Evolutionary conservation across 768 basidiomycete genomes (phyloP), one percentile per base, ranked within the genome.

Genomic region (Kwoniella europaea): DNA sequence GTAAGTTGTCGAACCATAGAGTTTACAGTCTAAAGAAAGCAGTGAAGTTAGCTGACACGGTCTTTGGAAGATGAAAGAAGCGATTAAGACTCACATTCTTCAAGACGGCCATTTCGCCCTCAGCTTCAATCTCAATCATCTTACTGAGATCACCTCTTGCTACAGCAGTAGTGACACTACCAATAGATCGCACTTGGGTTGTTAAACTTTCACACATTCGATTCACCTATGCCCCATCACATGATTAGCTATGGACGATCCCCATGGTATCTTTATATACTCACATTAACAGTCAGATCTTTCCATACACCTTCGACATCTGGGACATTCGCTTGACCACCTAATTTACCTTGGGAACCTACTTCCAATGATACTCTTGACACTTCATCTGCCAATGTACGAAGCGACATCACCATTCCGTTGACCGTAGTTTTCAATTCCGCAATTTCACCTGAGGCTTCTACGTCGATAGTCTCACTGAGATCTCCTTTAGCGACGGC

Each of bases 251-350:
- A 68, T 29, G 63, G 18, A 29, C 29, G 24, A 27, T 10, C 9
- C 18, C 58, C 4, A 24, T 20, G 7, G 16, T 3, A 12, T 10
- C 29, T 41, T 4, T 5, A 1, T 10, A 43, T 6, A 74, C 76
- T 82, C 66, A 86, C 74, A 61, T 81, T 84, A 57, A 81, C 76
- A 15, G 81, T 82, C 41, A 83, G 71, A 67, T 82, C 80, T 87
- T 94, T 93, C 94, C 94, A 94, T 86, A 93, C 93, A 64, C 94
- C 94, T 81, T 94, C 91, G 0, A 95, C 94, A 59, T 91, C 93
- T n/a, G 91, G 91, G 0, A 96, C 94, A 68, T 86, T 88, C 0
- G 94, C 94, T 82, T 97, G 94, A 18, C 94, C 94, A 59, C 94
- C 95, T 82, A 98, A 87, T 59, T 92, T 96, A 82, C 86, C 86